A percentile compares a stretch with the other conserved stretches of the same genome.
Evolutionary conservation across 2,329 filamentous ascomycete species (phyloP).

Genomic region (Mycosphaerelloides madeirae): DNA sequence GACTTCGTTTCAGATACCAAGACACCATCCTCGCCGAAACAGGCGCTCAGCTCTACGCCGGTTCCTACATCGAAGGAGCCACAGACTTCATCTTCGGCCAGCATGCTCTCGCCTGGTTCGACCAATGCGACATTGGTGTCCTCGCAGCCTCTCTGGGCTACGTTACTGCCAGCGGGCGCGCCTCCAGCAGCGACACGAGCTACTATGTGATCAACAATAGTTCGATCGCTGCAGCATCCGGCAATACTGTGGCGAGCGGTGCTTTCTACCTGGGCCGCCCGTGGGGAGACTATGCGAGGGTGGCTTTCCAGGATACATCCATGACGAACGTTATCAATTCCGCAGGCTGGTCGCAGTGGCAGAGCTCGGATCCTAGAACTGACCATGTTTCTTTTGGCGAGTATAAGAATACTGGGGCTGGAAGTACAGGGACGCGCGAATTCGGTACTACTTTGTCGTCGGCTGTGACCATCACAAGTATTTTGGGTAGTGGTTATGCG

Average conservation of each 20-base stretch:
- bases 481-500: slow-evolving; percentile 44
- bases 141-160: slow-evolving; percentile 39
- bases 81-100: slow-evolving; percentile 60
- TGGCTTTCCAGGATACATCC: slow-evolving; percentile 48
- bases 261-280: slow-evolving; percentile 51
- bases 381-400: slow-evolving; percentile 54
- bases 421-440: slow-evolving; percentile 52
- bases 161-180: slow-evolving; percentile 43
- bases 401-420: slow-evolving; percentile 55
- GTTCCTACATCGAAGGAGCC: slow-evolving; percentile 53
- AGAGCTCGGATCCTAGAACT: slow-evolving; percentile 45
- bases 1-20: slow-evolving; percentile 34
- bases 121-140: slow-evolving; percentile 47
- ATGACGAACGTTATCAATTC: slow-evolving; percentile 55
- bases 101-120: slow-evolving; percentile 49
- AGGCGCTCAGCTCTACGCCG: slow-evolving; percentile 54
- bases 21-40: slow-evolving; percentile 50
- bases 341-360: slow-evolving; percentile 57
- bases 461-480: slow-evolving; percentile 40
- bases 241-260: slow-evolving; percentile 36
- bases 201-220: slow-evolving; percentile 56
- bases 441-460: slow-evolving; percentile 42
- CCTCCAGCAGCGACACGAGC: slow-evolving; percentile 36
- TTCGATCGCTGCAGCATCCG: slow-evolving; percentile 40
- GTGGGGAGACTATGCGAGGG: slow-evolving; percentile 49